A percentile compares a stretch with the other conserved stretches of the same genome.
phyloP scores from a whole-genome alignment of 2,329 filamentous ascomycete species.

The Diaporthe nobilis region DNA sequence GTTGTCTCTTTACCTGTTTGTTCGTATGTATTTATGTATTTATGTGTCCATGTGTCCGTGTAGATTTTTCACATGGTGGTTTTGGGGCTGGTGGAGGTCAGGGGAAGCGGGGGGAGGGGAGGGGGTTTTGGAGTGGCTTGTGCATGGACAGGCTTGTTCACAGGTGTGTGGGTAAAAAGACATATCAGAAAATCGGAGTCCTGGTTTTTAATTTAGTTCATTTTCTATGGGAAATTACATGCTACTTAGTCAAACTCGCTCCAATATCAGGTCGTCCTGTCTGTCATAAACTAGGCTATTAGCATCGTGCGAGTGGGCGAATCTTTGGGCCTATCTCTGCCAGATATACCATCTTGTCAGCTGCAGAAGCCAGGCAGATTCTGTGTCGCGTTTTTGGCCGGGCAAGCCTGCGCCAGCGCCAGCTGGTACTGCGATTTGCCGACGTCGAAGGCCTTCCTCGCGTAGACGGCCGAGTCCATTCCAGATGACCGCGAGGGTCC shows the following conservation, averaged over 20 bases:
- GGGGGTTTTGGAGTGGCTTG: not conserved
- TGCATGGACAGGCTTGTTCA: constrained; percentile 12
- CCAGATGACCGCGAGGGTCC: not conserved
- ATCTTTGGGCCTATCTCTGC: too few relatives aligned
- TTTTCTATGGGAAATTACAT: not conserved
- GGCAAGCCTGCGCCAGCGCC: constrained; percentile 15
- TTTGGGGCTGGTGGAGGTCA: not conserved
- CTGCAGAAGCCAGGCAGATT: not conserved
- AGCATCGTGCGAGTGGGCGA: not conserved
- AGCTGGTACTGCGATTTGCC: constrained; percentile 20
- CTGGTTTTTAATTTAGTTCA: not conserved
- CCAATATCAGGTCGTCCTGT: not conserved
- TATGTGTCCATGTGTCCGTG: constrained; percentile 21
- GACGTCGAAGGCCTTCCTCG: constrained; percentile 19
- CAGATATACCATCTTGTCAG: not conserved
- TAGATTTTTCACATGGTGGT: constrained; percentile 23
- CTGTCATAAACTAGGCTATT: not conserved
- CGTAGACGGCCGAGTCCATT: constrained; percentile 14
- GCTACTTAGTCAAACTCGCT: not conserved
- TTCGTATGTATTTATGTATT: constrained; percentile 27
- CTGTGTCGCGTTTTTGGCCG: constrained; percentile 2
- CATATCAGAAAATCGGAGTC: constrained; percentile 25
- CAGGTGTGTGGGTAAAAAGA: constrained; percentile 3
- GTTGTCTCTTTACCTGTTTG: not conserved
- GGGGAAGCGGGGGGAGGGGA: not conserved